Conservation (phyloP, 208 protist species). For the Leishmania braziliensis region DNA sequence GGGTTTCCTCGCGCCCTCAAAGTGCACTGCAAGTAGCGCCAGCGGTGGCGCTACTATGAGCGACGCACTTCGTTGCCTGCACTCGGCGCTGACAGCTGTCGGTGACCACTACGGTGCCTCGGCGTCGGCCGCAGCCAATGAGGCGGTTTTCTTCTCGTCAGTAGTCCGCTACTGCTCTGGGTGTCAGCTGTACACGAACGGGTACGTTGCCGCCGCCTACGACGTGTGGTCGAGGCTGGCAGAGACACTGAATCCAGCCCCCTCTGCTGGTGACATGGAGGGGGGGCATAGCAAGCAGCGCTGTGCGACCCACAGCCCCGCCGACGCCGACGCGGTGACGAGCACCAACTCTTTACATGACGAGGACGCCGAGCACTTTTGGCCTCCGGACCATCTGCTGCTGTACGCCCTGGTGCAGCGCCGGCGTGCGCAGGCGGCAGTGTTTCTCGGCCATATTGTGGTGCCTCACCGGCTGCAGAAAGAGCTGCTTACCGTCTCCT, state of each 20-base stretch:
- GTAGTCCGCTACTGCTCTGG: constrained; percentile 54
- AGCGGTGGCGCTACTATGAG: background rate
- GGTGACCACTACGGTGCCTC: constrained; percentile 39
- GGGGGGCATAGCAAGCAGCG: background rate
- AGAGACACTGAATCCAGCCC: constrained; percentile 25
- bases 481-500: constrained; percentile 43
- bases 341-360: background rate
- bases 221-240: constrained; percentile 47
- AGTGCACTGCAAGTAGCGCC: background rate
- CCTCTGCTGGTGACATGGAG: constrained; percentile 5
- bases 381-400: constrained; percentile 75
- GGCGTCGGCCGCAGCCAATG: constrained; percentile 25
- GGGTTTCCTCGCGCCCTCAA: constrained; percentile 20
- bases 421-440: constrained; percentile 52
- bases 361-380: constrained; percentile 29
- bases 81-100: constrained; percentile 41
- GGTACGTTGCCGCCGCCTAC: constrained; percentile 67
- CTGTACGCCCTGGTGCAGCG: constrained; percentile 64
- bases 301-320: background rate
- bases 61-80: constrained; percentile 33
- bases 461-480: constrained; percentile 29
- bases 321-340: background rate
- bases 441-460: constrained; percentile 53
- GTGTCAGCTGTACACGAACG: constrained; percentile 42
- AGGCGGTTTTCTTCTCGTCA: constrained; percentile 54